Evolutionary conservation across 2,329 filamentous ascomycete species (phyloP).

Genomic region (Mycosphaerella sp.): DNA sequence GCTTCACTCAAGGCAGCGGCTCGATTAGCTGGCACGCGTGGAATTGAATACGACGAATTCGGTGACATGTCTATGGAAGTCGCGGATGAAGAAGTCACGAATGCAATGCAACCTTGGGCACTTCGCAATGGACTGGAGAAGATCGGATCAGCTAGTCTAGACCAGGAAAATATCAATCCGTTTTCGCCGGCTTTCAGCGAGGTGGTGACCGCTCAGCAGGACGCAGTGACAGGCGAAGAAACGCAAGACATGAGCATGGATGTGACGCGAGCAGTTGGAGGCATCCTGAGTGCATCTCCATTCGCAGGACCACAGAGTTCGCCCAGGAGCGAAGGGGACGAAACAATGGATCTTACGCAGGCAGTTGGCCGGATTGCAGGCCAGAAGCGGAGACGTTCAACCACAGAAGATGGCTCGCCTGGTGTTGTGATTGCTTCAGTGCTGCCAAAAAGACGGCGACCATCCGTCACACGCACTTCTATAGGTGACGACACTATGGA

Average conservation of each 20-base stretch:
- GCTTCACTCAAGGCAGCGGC: slow-evolving; percentile 71
- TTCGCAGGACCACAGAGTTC: slow-evolving; percentile 33
- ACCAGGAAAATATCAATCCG: slow-evolving; percentile 48
- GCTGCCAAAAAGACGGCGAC: slow-evolving; percentile 34
- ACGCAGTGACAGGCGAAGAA: slow-evolving; percentile 35
- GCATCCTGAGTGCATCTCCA: slow-evolving; percentile 56
- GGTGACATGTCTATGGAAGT: slow-evolving; percentile 51
- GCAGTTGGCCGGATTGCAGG: slow-evolving; percentile 48
- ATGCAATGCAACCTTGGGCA: slow-evolving; percentile 67
- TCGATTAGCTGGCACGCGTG: slow-evolving; percentile 66
- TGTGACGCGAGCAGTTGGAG: slow-evolving; percentile 74
- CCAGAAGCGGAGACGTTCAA: slow-evolving; percentile 41
- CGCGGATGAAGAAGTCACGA: slow-evolving; percentile 63
- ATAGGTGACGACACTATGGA: slow-evolving; percentile 41
- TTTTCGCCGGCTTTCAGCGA: slow-evolving; percentile 43
- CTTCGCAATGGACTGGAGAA: slow-evolving; percentile 45
- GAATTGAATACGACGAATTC: slow-evolving; percentile 53
- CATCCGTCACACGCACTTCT: slow-evolving; percentile 32
- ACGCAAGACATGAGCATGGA: slow-evolving; percentile 83
- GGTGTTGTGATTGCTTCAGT: slow-evolving; percentile 12
- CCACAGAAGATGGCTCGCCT: slow-evolving; percentile 34
- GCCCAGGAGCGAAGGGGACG: slow-evolving; percentile 37
- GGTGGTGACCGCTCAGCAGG: slow-evolving; percentile 25
- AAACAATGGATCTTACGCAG: slow-evolving; percentile 53
- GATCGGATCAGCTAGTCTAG: slow-evolving; percentile 28